These are phyloP conservation scores for Neospora caninum DNA, from an alignment of 169 alveolate species.

Conservation along the genomic window DNA sequence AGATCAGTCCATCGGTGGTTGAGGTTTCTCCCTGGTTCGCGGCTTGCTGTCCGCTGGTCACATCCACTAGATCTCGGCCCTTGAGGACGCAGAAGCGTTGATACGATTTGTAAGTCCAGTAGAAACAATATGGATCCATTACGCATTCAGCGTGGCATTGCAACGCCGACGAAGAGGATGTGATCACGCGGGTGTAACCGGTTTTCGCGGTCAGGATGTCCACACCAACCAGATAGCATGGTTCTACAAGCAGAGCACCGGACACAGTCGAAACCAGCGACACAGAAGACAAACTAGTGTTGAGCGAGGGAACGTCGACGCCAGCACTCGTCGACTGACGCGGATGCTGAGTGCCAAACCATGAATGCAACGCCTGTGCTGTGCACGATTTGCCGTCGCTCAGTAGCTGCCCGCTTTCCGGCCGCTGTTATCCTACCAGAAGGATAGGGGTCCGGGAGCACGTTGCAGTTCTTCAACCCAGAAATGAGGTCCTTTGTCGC, in stretches of 20 bases:
- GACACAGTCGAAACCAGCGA: neutral
- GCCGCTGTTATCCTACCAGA: constrained; percentile 10
- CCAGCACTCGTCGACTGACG: too few relatives aligned
- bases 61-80: neutral
- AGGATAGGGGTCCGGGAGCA: constrained; percentile 22
- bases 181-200: neutral
- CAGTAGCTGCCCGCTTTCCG: neutral
- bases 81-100: neutral
- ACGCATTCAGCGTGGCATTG: constrained; percentile 18
- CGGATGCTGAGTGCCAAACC: too few relatives aligned
- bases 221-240: neutral
- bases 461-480: neutral
- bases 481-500: neutral
- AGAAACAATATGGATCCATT: constrained; percentile 11
- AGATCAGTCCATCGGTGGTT: neutral
- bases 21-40: neutral
- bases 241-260: neutral
- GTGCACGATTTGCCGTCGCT: too few relatives aligned
- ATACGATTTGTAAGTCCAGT: neutral
- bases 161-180: neutral
- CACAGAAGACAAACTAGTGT: too few relatives aligned
- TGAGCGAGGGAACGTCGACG: too few relatives aligned
- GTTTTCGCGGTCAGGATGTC: neutral
- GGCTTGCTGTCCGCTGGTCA: neutral
- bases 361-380: too few relatives aligned